Percentiles rank a stretch among this genome's conserved stretches.
Conservation (phyloP, 169 alveolate species). For the Plasmodium chabaudi region DNA sequence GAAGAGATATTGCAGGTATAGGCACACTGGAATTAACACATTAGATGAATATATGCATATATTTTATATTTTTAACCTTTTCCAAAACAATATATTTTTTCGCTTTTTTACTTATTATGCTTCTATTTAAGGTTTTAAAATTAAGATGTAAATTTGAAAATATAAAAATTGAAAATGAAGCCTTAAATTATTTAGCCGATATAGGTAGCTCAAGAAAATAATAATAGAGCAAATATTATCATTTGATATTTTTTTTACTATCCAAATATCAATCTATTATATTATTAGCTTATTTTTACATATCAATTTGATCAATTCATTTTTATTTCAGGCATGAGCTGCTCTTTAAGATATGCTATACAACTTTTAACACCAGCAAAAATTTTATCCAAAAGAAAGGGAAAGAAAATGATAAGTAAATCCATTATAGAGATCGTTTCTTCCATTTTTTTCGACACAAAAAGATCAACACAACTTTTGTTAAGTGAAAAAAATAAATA, state of each 20-base stretch:
- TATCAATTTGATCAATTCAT: constrained; percentile 79
- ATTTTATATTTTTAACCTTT: not conserved
- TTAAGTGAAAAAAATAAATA: constrained; percentile 86
- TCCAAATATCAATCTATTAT: constrained; percentile 92
- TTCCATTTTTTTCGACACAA: constrained; percentile 95
- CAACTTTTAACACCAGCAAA: constrained; percentile 96
- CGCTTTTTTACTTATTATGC: constrained; percentile 7
- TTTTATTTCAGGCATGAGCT: constrained; percentile 37
- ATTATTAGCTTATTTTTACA: constrained; percentile 93
- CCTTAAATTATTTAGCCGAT: constrained; percentile 63
- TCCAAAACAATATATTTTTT: not conserved
- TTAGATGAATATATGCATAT: no score
- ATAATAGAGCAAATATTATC: constrained; percentile 91
- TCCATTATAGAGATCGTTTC: constrained; percentile 94
- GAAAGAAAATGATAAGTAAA: constrained; percentile 89
- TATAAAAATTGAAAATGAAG: constrained; percentile 65
- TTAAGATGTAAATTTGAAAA: constrained; percentile 73
- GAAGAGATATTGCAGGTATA: constrained; percentile 88
- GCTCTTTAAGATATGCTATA: constrained; percentile 85
- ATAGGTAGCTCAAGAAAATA: constrained; percentile 89
- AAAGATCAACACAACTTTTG: constrained; percentile 93
- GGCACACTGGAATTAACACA: no score
- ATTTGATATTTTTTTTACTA: constrained; percentile 86
- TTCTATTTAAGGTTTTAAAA: constrained; percentile 54
- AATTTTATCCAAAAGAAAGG: constrained; percentile 93